These are phyloP conservation scores for Phytophthora citricola DNA, from an alignment of 352 stramenopile genomes.

Conservation along the genomic window DNA sequence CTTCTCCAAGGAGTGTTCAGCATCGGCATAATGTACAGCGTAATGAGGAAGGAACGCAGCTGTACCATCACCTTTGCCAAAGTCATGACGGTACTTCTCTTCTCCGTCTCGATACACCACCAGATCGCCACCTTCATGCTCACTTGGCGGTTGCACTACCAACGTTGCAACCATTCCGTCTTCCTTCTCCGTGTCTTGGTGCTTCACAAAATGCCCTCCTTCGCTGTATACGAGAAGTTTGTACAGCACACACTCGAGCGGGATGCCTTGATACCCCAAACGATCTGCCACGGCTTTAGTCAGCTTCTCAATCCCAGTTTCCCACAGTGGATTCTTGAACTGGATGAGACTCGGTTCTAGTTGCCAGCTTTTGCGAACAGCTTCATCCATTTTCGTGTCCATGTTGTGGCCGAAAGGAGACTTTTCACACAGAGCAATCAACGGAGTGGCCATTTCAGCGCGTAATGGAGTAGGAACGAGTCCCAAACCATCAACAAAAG, in stretches of 20 bases:
- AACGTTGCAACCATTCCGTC: conserved; percentile 38
- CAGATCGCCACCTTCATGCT: conserved; percentile 31
- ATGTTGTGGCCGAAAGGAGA: conserved; percentile 33
- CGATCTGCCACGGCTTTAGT: conserved; percentile 4
- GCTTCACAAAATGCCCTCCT: conserved; percentile 44
- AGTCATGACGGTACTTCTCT: conserved; percentile 23
- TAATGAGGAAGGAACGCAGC: conserved; percentile 23
- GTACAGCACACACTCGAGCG: conserved; percentile 35
- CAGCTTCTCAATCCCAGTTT: conserved; percentile 13
- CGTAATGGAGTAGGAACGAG: conserved; percentile 15
- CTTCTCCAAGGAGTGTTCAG: conserved; percentile 25
- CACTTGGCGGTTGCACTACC: conserved; percentile 40
- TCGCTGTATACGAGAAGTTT: conserved; percentile 62
- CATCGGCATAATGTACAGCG: conserved; percentile 37
- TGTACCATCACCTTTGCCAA: conserved; percentile 21
- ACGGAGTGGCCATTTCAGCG: conserved; percentile 2
- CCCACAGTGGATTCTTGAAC: conserved; percentile 20
- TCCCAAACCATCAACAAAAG: conserved; percentile 6
- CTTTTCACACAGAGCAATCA: conserved; percentile 28
- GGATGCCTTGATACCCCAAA: conserved; percentile 20
- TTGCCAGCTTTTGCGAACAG: conserved; percentile 33
- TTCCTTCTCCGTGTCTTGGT: conserved; percentile 50
- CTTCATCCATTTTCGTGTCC: conserved; percentile 26
- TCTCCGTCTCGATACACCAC: conserved; percentile 22
- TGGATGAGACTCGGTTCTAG: conserved; percentile 13